phyloP scores from a whole-genome alignment of 2,329 filamentous ascomycete species.

The Trichoderma lentiforme region DNA sequence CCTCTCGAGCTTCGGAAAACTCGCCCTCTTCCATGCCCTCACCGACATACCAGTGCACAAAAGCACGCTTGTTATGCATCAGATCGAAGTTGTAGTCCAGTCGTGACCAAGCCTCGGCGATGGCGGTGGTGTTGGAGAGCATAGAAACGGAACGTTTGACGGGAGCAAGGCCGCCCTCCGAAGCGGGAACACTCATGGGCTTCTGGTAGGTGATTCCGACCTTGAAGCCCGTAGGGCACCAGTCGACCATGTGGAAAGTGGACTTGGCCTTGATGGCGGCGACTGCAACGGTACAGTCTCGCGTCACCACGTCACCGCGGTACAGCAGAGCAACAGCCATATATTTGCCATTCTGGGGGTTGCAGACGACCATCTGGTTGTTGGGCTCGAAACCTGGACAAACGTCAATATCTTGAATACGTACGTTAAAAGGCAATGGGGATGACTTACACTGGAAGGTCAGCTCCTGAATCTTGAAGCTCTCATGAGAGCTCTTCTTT shows the following conservation, averaged over 20 bases:
- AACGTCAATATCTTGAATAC: slow-evolving; percentile 22
- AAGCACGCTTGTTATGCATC: slow-evolving; percentile 75
- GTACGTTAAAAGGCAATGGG: slow-evolving; percentile 28
- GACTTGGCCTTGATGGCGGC: slow-evolving; percentile 66
- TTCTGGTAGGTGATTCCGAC: slow-evolving; percentile 73
- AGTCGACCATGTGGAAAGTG: slow-evolving; percentile 71
- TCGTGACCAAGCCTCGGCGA: slow-evolving; percentile 69
- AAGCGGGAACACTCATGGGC: slow-evolving; percentile 56
- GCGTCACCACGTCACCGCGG: slow-evolving; percentile 68
- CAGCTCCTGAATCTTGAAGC: slow-evolving; percentile 78
- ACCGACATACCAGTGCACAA: slow-evolving; percentile 78
- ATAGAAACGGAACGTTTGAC: slow-evolving; percentile 65
- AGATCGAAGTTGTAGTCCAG: slow-evolving; percentile 74
- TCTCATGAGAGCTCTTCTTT: slow-evolving; percentile 78
- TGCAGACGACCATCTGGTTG: slow-evolving; percentile 76
- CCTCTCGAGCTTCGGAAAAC: slow-evolving; percentile 83
- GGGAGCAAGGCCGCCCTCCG: slow-evolving; percentile 57
- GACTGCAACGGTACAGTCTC: slow-evolving; percentile 65
- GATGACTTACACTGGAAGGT: slow-evolving; percentile 64
- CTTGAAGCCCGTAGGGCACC: slow-evolving; percentile 75
- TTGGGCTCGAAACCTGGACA: slow-evolving; percentile 67
- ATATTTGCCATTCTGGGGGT: slow-evolving; percentile 72
- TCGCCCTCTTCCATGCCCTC: slow-evolving; percentile 93
- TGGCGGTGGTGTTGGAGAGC: slow-evolving; percentile 73
- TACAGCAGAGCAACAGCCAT: slow-evolving; percentile 72